Percentiles rank a stretch among this genome's conserved stretches.
Conservation (phyloP, 768 basidiomycete species). For the Suillus spraguei region DNA sequence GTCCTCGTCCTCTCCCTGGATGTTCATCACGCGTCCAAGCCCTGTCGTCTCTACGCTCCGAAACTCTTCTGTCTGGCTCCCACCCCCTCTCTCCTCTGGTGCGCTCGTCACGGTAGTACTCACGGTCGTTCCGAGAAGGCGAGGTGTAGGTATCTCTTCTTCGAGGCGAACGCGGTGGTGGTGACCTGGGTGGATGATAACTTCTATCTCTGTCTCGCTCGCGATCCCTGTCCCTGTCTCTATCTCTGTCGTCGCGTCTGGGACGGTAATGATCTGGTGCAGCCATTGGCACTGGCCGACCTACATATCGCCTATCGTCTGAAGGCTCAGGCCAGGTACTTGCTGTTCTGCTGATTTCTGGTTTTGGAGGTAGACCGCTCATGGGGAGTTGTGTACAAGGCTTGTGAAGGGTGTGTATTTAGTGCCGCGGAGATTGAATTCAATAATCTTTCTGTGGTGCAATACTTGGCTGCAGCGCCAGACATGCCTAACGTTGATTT, state of each 20-base stretch:
- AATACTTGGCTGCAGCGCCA: too few relatives aligned
- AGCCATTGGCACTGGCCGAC: slow-evolving; percentile 17
- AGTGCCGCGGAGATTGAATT: slow-evolving; percentile 12
- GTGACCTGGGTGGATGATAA: slow-evolving; percentile 17
- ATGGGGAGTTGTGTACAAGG: slow-evolving; percentile 14
- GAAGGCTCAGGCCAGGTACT: slow-evolving; percentile 20
- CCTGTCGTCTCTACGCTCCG: slow-evolving; percentile 12
- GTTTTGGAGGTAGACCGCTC: slow-evolving; percentile 34
- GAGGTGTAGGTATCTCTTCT: neutral
- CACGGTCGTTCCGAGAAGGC: slow-evolving; percentile 1
- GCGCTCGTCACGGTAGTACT: slow-evolving; percentile 4
- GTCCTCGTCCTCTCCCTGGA: neutral
- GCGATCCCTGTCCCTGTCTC: slow-evolving; percentile 21
- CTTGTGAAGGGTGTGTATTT: slow-evolving; percentile 4
- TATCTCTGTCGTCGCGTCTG: slow-evolving; percentile 26
- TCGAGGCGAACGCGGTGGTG: neutral
- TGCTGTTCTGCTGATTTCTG: slow-evolving; percentile 29
- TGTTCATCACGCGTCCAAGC: slow-evolving; percentile 8
- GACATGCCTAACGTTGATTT: slow-evolving; percentile 49
- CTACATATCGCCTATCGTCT: slow-evolving; percentile 27
- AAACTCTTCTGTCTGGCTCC: slow-evolving; percentile 10
- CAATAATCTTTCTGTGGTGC: neutral
- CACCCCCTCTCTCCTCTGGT: slow-evolving; percentile 6
- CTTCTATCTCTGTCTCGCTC: slow-evolving; percentile 23
- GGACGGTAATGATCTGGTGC: slow-evolving; percentile 29